Base-by-base conservation (phyloP, 139 green algal genomes). In the Chlamydomonas schloesseri region DNA sequence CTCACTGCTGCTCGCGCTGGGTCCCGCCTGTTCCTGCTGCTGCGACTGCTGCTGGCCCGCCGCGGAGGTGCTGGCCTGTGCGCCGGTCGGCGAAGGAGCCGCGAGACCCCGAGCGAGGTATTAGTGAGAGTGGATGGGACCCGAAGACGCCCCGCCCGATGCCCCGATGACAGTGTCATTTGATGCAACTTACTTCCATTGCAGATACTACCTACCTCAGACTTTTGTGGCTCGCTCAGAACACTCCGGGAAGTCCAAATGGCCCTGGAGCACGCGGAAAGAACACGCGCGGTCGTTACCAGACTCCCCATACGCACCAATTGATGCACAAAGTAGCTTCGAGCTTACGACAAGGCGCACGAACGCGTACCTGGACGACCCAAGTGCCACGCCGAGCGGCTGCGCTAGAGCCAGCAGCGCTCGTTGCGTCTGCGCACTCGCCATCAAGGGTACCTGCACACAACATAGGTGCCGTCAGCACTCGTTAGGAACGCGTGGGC, bases 11-110 rank as follows among this genome's bases (percentile, higher is more conserved):
- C 50, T 68, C 13, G 17, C 50, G 55, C 37, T 72, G 34, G 55
- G 33, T 31, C 37, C 14, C 53, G 58, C 17, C 47, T 31, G 18
- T 68, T 84, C 37, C 80, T 90, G 86, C 71, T 89, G 31, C 37
- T 79, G 77, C 65, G 86, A 60, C 29, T 87, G 57, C 64, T 90
- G 72, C 64, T 90, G 65, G 29, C 74, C 65, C 65, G 57, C 18
- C 65, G 67, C 79, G 1, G 79, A 85, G 3, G 79, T 77, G 50
- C 79, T 85, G 0, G 79, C 67, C 34, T 85, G 47, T 26, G 77
- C 14, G 37, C 36, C n/a, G n/a, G n/a, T n/a, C n/a, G 9, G 77
- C 5, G 20, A 42, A 11, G 34, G 69, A 20, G 18, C 2, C 23
- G 26, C 18, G 62, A 34, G 28, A 5, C 6, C 5, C 6, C 42